Evolutionary conservation across 805 yeast genomes (phyloP), one percentile per base, ranked within the genome.

Genomic region (Saccharomycopsis sp.): DNA sequence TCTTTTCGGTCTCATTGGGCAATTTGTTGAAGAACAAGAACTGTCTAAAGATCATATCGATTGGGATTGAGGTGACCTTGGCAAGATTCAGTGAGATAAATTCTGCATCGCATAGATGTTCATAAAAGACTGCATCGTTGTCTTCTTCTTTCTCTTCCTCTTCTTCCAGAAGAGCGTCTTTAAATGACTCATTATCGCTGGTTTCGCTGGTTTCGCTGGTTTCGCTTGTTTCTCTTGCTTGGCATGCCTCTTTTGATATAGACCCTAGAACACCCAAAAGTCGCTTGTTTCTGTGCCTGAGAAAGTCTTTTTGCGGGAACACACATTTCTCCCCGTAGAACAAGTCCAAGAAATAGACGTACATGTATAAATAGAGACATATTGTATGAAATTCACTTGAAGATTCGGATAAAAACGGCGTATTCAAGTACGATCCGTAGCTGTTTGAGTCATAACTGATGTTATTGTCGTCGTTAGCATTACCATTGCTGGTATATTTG

Each of bases 1-100:
- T 87, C 66, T 87, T 92, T 67, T 87, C 93, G 0, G 89, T 74
- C 65, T 87, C 94, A 61, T 75, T 78, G 0, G 94, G 94, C 24
- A 87, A 70, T 56, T 82, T 81, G 58, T 82, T 76, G 53, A 76
- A 71, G 73, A 83, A 75, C 49, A 87, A 69, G 55, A 87, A 77
- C 63, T 78, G 80, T 49, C 92, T 71, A 55, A 87, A 68, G 0
- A 92, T 77, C 59, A 87, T 72, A 64, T 87, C 94, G 17, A 87
- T 64, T 0, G 94, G 87, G 61, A 61, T 42, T 5, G 38, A 19
- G 5, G 24, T 35, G n/a, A 60, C 54, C 29, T 35, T 42, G 15
- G 47, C 44, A 12, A 34, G 41, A 34, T 52, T 17, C 24, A 23
- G 29, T 8, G 55, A 52, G n/a, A 58, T 12, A 54, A 54, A 59